phyloP scores from a whole-genome alignment of 768 basidiomycete species.

The Dioszegia crocea region DNA sequence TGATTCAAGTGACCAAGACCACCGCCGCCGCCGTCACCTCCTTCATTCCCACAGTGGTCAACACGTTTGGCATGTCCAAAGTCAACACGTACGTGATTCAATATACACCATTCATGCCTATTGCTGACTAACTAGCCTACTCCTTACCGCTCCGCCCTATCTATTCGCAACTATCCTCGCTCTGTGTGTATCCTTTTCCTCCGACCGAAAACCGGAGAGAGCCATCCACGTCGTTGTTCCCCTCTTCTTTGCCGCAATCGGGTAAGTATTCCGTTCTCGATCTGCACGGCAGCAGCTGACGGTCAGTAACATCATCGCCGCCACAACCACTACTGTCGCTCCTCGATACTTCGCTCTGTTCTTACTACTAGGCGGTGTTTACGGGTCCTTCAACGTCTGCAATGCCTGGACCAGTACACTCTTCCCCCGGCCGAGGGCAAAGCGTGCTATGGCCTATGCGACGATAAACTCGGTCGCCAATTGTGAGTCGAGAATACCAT shows the following conservation, averaged over 20 bases:
- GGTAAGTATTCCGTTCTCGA: too few relatives aligned
- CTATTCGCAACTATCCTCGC: slow-evolving; percentile 30
- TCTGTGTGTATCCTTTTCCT: slow-evolving; percentile 22
- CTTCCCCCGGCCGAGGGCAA: slow-evolving; percentile 37
- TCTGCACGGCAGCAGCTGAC: too few relatives aligned
- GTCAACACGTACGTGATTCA: slow-evolving; percentile 6
- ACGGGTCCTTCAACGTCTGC: slow-evolving; percentile 32
- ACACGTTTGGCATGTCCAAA: slow-evolving; percentile 32
- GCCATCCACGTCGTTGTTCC: slow-evolving; percentile 28
- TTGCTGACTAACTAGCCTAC: slow-evolving; percentile 11
- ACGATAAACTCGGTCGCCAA: slow-evolving; percentile 34
- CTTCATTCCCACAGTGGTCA: slow-evolving; percentile 37
- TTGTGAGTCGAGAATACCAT: slow-evolving; percentile 9
- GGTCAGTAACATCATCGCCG: slow-evolving; percentile 27
- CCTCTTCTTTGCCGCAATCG: slow-evolving; percentile 26
- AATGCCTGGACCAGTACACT: slow-evolving; percentile 35
- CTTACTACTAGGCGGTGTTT: slow-evolving; percentile 35
- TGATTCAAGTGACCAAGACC: slow-evolving; percentile 40
- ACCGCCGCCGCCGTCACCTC: slow-evolving; percentile 36
- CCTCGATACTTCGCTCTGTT: slow-evolving; percentile 37
- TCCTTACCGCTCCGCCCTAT: slow-evolving; percentile 41
- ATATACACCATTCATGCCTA: too few relatives aligned
- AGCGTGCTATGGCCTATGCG: slow-evolving; percentile 35
- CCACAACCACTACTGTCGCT: slow-evolving; percentile 23
- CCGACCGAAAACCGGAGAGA: slow-evolving; percentile 28